Percentiles rank a stretch among this genome's conserved stretches.
Conservation (phyloP, 2,329 filamentous ascomycete genomes). For the Cercospora citrullina region DNA sequence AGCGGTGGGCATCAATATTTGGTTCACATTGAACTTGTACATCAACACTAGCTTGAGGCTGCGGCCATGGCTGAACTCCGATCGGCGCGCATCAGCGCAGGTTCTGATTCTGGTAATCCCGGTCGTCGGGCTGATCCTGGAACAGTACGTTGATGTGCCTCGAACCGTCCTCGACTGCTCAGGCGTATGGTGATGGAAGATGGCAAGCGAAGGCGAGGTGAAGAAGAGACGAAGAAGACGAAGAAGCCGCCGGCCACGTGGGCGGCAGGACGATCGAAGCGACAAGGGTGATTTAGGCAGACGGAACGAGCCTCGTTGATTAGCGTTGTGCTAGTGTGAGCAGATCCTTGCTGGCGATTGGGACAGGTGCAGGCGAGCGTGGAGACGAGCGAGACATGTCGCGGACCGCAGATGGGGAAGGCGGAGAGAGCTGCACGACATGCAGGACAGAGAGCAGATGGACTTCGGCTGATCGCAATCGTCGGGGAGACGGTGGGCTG, state of each 20-base stretch:
- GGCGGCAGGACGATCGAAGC: not conserved
- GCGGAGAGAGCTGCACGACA: not conserved
- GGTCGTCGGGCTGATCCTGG: not conserved
- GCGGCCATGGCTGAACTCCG: not conserved
- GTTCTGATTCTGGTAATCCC: conserved; percentile 4
- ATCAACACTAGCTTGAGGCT: not conserved
- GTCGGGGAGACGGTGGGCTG: not conserved
- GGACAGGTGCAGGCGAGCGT: not conserved
- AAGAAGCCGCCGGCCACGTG: not conserved
- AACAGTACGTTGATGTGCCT: not conserved
- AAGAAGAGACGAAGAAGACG: too few species aligned
- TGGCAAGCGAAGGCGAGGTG: not conserved
- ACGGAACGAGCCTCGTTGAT: not conserved
- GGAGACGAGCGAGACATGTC: not conserved
- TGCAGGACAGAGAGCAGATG: not conserved
- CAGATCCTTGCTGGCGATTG: not conserved
- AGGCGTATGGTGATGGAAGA: not conserved
- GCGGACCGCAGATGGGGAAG: not conserved
- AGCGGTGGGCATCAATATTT: not conserved
- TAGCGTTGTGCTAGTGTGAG: not conserved
- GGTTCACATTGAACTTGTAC: not conserved
- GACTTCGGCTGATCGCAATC: not conserved
- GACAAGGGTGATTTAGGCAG: not conserved
- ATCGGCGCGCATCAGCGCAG: conserved; percentile 1
- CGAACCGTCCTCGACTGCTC: not conserved